Base-by-base conservation (phyloP, 163 green algal genomes). In the Chlorella variabilis region DNA sequence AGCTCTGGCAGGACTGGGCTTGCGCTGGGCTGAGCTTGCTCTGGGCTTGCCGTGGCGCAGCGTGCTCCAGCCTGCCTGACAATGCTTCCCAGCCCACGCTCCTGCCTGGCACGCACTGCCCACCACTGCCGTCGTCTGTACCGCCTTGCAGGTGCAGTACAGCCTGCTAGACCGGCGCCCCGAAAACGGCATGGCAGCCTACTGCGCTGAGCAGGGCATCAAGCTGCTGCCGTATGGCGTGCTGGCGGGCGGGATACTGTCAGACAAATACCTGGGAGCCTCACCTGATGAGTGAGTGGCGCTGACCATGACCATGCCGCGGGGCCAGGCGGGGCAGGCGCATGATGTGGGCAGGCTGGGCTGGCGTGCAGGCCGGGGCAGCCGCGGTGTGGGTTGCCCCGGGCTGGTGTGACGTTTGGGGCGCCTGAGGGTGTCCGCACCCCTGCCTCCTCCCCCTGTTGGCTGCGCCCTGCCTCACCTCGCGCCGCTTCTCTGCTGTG, bases 81-180 rank as follows among this genome's bases (percentile, higher is more conserved):
- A 7, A 49, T 45, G 69, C n/a, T n/a, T n/a, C n/a, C n/a, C n/a
- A n/a, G n/a, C n/a, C n/a, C n/a, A n/a, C n/a, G n/a, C n/a, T n/a
- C n/a, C n/a, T n/a, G n/a, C n/a, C n/a, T n/a, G n/a, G 39, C 29
- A 18, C n/a, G 69, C 27, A 77, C 69, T 38, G 45, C 27, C 69
- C 41, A n/a, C n/a, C n/a, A n/a, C n/a, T n/a, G 45, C 41, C 45
- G 21, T 33, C 25, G 21, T 31, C 4, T 67, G 25, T 29, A 67
- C 54, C 31, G 41, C 33, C 15, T 23, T 77, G 49, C 92, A 97
- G 89, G 89, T 97, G 61, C 94, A 98, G 62, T 97, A 96, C 80
- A 94, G 88, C 34, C 87, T 98, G 82, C 84, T 98, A 33, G 94
- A 98, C 86, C 83, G 89, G 42, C 85, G 94, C 13, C 89, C 91